Base-by-base conservation (phyloP, 2,329 filamentous ascomycete genomes). In the Phaeophleospora eucalypticola region DNA sequence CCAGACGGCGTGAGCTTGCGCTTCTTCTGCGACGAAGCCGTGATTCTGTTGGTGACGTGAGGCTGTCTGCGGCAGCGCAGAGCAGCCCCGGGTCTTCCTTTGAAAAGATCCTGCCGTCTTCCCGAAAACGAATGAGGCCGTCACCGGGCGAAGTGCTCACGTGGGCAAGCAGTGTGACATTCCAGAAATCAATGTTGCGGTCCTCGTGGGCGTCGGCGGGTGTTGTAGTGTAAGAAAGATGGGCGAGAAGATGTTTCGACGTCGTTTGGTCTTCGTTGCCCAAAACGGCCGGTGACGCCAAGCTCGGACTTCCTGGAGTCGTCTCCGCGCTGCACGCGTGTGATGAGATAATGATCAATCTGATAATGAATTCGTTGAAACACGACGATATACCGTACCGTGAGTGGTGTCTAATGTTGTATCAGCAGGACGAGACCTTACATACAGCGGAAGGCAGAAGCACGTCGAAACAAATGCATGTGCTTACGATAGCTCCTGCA, bases 1-100 rank as follows among this genome's bases (percentile, higher is more conserved):
- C 43, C 46, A 34, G 65, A 58, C 39, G 63, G 61, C 58, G 63
- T 67, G 53, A 70, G 68, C 69, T 70, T 74, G 54, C 71, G 69
- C 65, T 73, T 74, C 68, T 74, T 74, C 50, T 56, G 50, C 45
- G 53, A 57, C 46, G 56, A 57, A 53, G 56, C 56, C 56, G 53
- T 54, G 46, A 40, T 58, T 42, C 16, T 17, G 21, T 17, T 34
- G 27, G 27, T 41, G 34, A 21, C 36, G 41, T 37, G 46, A 47
- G 43, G 49, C 53, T 51, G 51, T 42, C 40, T 37, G 36, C 45
- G 32, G 16, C n/a, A 29, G 20, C 14, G 33, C 38, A 37, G 36
- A 37, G n/a, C 36, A 37, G 36, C 36, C 36, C 18, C 36, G 9
- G n/a, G 27, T 32, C 27, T 33, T 33, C 29, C 18, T 27, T 15